Evolutionary conservation across 2,329 filamentous ascomycete species (phyloP).

Genomic region (Penicillium sp.): DNA sequence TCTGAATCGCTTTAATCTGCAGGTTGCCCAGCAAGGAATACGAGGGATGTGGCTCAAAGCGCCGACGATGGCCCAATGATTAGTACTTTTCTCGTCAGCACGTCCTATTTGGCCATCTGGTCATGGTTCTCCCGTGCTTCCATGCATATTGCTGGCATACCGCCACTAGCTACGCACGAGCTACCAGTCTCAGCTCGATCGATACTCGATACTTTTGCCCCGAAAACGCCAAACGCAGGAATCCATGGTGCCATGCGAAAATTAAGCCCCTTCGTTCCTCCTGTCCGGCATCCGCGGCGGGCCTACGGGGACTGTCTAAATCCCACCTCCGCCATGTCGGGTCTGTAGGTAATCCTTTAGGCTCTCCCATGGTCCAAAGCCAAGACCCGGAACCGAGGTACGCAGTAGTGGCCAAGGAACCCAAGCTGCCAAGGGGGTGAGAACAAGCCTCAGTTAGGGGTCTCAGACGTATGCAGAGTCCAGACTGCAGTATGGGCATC

Average conservation of each 20-base stretch:
- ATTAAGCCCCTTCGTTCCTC: background rate
- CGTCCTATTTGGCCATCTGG: background rate
- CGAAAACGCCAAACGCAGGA: background rate
- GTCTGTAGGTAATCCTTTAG: background rate
- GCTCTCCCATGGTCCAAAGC: background rate
- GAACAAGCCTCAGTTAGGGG: constrained; percentile 4
- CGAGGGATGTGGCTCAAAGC: background rate
- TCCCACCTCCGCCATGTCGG: background rate
- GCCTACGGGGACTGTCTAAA: background rate
- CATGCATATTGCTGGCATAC: constrained; percentile 26
- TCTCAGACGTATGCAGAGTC: constrained; percentile 7
- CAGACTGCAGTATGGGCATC: too few species aligned
- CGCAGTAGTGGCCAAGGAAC: background rate
- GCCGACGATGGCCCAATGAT: background rate
- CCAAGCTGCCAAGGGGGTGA: background rate
- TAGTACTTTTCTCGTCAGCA: background rate
- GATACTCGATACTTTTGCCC: constrained; percentile 1
- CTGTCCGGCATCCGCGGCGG: background rate
- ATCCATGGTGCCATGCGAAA: constrained; percentile 5
- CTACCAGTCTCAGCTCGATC: constrained; percentile 3
- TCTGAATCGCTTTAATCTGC: background rate
- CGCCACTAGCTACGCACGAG: constrained; percentile 9
- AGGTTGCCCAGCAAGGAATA: background rate
- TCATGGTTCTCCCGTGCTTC: constrained; percentile 30
- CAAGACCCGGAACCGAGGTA: constrained; percentile 3